These are phyloP conservation scores for Colletotrichum nymphaeae DNA, from an alignment of 2,329 filamentous ascomycete genomes.

Conservation along the genomic window DNA sequence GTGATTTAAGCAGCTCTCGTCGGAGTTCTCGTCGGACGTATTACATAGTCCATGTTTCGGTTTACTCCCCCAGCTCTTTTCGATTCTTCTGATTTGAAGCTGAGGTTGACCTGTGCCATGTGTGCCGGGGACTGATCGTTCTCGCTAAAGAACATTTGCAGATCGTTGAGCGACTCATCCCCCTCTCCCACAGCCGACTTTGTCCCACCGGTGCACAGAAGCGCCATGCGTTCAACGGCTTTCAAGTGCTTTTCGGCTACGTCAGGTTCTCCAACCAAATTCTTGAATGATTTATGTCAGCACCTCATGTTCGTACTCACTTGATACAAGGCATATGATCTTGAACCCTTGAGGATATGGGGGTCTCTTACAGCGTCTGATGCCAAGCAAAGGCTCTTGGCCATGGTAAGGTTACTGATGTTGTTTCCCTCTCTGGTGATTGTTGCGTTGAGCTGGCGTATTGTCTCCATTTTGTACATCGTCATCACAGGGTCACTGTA, in stretches of 20 bases:
- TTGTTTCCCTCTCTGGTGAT: conserved; percentile 20
- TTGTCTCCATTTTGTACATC: conserved; percentile 36
- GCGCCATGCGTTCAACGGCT: conserved; percentile 4
- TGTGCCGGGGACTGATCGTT: not conserved
- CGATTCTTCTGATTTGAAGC: not conserved
- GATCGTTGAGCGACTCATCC: not conserved
- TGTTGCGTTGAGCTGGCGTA: conserved; percentile 25
- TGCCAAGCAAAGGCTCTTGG: conserved; percentile 37
- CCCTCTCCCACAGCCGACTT: not conserved
- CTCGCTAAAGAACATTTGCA: not conserved
- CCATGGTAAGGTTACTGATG: conserved; percentile 38
- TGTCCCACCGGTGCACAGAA: not conserved
- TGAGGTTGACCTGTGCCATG: not conserved
- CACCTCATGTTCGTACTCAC: not conserved
- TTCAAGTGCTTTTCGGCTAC: not conserved
- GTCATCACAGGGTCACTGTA: conserved; percentile 10
- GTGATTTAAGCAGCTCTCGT: not conserved
- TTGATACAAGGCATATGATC: not conserved
- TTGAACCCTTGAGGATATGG: not conserved
- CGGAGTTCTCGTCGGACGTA: not conserved
- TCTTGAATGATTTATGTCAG: not conserved
- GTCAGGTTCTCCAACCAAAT: conserved; percentile 4
- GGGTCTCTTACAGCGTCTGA: conserved; percentile 30
- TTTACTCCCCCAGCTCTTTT: not conserved
- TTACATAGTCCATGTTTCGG: not conserved